Evolutionary conservation across 2,329 filamentous ascomycete genomes (phyloP).

Genomic region (Huntiella moniliformis): DNA sequence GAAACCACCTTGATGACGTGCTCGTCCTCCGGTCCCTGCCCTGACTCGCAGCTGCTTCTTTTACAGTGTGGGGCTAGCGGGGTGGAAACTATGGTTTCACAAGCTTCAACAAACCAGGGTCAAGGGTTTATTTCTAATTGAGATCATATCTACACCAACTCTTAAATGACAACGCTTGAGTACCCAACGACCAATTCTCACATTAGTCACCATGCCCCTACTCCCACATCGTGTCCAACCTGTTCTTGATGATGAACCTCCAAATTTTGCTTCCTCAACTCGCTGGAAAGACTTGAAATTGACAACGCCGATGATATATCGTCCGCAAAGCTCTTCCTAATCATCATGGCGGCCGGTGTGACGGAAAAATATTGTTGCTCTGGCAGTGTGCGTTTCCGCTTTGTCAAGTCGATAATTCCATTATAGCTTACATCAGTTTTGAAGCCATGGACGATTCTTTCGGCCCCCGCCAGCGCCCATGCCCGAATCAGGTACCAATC

Average conservation of each 20-base stretch:
- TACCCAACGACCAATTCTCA: too few relatives aligned
- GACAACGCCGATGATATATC: conserved; percentile 9
- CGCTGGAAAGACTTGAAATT: neutral
- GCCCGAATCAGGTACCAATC: conserved; percentile 10
- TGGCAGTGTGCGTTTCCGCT: conserved; percentile 6
- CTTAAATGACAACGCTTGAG: too few relatives aligned
- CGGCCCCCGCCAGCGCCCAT: conserved; percentile 7
- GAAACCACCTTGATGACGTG: too few relatives aligned
- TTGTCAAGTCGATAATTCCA: conserved; percentile 7
- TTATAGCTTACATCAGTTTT: conserved; percentile 10
- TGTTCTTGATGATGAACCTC: too few relatives aligned
- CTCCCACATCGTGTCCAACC: neutral
- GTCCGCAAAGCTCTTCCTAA: conserved; percentile 6
- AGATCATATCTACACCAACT: too few relatives aligned
- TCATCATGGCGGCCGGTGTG: neutral
- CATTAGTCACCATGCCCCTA: neutral
- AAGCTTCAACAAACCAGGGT: too few relatives aligned
- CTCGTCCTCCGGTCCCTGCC: too few relatives aligned
- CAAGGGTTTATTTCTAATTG: too few relatives aligned
- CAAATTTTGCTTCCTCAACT: neutral
- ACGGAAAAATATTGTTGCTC: conserved; percentile 10
- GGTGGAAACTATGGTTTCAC: too few relatives aligned
- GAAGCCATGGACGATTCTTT: conserved; percentile 4
- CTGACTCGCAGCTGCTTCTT: too few relatives aligned
- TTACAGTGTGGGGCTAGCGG: neutral